Evolutionary conservation across 805 yeast species (phyloP).

Genomic region (Candida ortonii): DNA sequence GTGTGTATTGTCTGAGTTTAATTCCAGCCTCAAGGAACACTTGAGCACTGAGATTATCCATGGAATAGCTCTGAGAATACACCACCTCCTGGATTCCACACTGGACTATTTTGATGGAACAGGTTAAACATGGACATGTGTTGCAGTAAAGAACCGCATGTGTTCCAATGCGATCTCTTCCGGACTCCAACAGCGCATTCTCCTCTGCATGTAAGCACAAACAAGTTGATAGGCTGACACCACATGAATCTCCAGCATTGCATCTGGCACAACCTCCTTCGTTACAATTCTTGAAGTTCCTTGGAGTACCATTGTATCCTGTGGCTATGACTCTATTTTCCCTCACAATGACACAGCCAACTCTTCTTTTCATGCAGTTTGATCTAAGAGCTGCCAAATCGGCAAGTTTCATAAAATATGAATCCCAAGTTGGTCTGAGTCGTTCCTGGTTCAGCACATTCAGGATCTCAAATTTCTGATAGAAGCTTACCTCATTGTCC

Average conservation of each 20-base stretch:
- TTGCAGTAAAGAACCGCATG: slow-evolving; percentile 80
- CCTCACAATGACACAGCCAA: slow-evolving; percentile 91
- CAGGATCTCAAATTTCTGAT: slow-evolving; percentile 37
- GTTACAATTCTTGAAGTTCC: slow-evolving; percentile 82
- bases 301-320: slow-evolving; percentile 97
- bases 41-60: slow-evolving; percentile 76
- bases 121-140: slow-evolving; percentile 96
- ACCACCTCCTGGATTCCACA: slow-evolving; percentile 89
- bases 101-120: slow-evolving; percentile 93
- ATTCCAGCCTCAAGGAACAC: slow-evolving; percentile 78
- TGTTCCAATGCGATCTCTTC: slow-evolving; percentile 75
- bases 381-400: slow-evolving; percentile 89
- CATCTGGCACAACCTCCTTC: slow-evolving; percentile 96
- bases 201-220: slow-evolving; percentile 96
- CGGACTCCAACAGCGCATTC: slow-evolving; percentile 91
- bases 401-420: slow-evolving; percentile 91
- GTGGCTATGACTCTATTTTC: slow-evolving; percentile 88
- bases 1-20: slow-evolving; percentile 56
- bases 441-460: slow-evolving; percentile 52
- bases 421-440: slow-evolving; percentile 92
- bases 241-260: slow-evolving; percentile 62
- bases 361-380: slow-evolving; percentile 96
- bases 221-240: slow-evolving; percentile 75
- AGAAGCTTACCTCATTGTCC: slow-evolving; percentile 35
- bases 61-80: slow-evolving; percentile 85